These are phyloP conservation scores for Lophiotrema nucula DNA, from an alignment of 495 filamentous ascomycete genomes.

Conservation along the genomic window DNA sequence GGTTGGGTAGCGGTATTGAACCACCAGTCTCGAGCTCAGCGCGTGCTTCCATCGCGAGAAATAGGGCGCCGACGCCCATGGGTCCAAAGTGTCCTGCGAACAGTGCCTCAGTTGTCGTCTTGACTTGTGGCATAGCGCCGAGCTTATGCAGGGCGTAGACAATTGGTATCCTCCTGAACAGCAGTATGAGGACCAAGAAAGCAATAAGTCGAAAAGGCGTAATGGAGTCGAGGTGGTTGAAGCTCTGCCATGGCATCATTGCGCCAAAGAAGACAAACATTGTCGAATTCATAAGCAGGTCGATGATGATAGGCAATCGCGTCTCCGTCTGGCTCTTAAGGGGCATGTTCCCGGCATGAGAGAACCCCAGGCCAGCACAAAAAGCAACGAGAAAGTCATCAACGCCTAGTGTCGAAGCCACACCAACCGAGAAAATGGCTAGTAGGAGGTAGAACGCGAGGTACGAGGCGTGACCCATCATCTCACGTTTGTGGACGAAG, in stretches of 20 bases:
- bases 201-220: slow-evolving; percentile 43
- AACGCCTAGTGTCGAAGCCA: slow-evolving; percentile 47
- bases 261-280: slow-evolving; percentile 54
- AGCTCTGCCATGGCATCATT: slow-evolving; percentile 49
- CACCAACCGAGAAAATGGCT: slow-evolving; percentile 48
- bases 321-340: slow-evolving; percentile 38
- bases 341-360: slow-evolving; percentile 45
- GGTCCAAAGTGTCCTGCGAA: slow-evolving; percentile 55
- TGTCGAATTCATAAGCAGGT: slow-evolving; percentile 49
- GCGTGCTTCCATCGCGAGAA: slow-evolving; percentile 53
- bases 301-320: slow-evolving; percentile 46
- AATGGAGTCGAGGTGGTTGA: slow-evolving; percentile 38
- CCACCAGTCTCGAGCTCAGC: slow-evolving; percentile 47
- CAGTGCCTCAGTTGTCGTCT: slow-evolving; percentile 49
- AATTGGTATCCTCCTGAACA: slow-evolving; percentile 50
- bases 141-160: slow-evolving; percentile 43
- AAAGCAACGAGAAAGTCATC: slow-evolving; percentile 56
- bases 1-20: slow-evolving; percentile 38
- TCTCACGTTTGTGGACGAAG: slow-evolving; percentile 38
- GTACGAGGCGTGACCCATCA: slow-evolving; percentile 46
- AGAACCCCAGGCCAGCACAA: slow-evolving; percentile 52
- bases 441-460: slow-evolving; percentile 54
- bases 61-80: slow-evolving; percentile 54
- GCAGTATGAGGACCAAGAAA: slow-evolving; percentile 46
- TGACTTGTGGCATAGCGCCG: slow-evolving; percentile 44